Evolutionary conservation across 2,329 filamentous ascomycete species (phyloP).

Genomic region (Tothia fuscella): DNA sequence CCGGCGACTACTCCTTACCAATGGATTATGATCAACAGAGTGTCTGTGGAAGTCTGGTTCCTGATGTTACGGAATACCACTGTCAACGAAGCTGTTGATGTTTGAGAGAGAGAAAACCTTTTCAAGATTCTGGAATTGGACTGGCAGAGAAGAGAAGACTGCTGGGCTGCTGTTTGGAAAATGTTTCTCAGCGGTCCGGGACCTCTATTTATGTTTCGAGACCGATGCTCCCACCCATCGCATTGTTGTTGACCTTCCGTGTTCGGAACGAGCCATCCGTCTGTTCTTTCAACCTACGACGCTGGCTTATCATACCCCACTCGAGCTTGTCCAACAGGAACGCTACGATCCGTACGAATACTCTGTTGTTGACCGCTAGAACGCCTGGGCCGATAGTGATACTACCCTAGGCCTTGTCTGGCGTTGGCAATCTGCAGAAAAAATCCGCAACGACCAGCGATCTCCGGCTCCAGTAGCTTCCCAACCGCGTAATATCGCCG

Average conservation of each 20-base stretch:
- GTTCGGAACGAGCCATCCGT: constrained; percentile 20
- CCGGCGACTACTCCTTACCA: constrained; percentile 4
- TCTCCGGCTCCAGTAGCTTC: constrained; percentile 32
- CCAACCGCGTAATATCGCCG: constrained; percentile 31
- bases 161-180: constrained; percentile 6
- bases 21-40: constrained; percentile 6
- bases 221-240: constrained; percentile 16
- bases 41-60: background rate
- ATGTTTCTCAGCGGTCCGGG: constrained; percentile 13
- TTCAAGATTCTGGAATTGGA: constrained; percentile 3
- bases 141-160: constrained; percentile 7
- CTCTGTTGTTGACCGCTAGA: constrained; percentile 31
- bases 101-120: constrained; percentile 4
- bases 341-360: constrained; percentile 31
- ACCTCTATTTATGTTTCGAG: constrained; percentile 31
- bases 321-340: constrained; percentile 30
- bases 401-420: constrained; percentile 31
- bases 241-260: constrained; percentile 10
- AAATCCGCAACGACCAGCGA: constrained; percentile 30
- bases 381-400: constrained; percentile 30
- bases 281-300: constrained; percentile 24
- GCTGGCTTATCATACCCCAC: constrained; percentile 31
- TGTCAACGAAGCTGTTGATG: background rate
- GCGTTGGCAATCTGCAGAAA: constrained; percentile 30
- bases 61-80: background rate